phyloP scores from a whole-genome alignment of 768 basidiomycete species.

The Lactifluus piperatus region DNA sequence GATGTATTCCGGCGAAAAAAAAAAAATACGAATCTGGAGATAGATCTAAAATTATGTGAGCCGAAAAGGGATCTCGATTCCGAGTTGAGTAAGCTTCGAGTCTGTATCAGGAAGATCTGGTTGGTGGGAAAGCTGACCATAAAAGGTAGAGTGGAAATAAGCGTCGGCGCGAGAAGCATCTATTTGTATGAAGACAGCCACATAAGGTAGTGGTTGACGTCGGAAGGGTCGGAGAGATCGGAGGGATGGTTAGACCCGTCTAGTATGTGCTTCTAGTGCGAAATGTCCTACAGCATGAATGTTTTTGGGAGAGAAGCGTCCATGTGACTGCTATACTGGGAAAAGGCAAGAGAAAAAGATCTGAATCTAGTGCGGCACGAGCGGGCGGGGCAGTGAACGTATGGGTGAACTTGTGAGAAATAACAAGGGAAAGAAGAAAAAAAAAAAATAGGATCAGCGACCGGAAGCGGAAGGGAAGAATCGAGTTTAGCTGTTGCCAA shows the following conservation, averaged over 20 bases:
- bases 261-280: slow-evolving; percentile 1
- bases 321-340: slow-evolving; percentile 9
- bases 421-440: neutral
- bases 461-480: neutral
- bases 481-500: slow-evolving; percentile 8
- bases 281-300: neutral
- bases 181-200: neutral
- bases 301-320: no score
- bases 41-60: neutral
- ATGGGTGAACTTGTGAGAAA: neutral
- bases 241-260: neutral
- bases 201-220: slow-evolving; percentile 7
- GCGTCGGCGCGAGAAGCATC: slow-evolving; percentile 9
- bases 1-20: neutral
- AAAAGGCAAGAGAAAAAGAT: neutral
- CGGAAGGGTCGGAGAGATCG: slow-evolving; percentile 19
- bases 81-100: neutral
- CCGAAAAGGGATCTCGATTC: neutral
- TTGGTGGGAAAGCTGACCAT: neutral
- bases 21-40: neutral
- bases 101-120: slow-evolving; percentile 14
- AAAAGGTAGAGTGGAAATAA: slow-evolving; percentile 10
- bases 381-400: neutral
- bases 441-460: slow-evolving; percentile 12
- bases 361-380: neutral